These are phyloP conservation scores for Coemansia biformis DNA, from an alignment of 192 early-diverging fungal genomes.

Conservation along the genomic window DNA sequence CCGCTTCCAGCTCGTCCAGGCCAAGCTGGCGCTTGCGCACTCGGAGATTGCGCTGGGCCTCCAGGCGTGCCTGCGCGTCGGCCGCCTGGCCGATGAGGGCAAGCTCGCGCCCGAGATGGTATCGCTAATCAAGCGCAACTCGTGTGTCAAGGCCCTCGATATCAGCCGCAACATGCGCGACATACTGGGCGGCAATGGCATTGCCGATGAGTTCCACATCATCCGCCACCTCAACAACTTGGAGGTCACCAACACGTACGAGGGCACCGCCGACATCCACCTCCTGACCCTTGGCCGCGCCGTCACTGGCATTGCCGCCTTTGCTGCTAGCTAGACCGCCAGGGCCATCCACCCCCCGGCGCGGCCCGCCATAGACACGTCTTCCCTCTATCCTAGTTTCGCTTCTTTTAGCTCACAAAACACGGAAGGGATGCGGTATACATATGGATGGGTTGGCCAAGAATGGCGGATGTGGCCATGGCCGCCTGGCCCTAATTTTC, in stretches of 20 bases:
- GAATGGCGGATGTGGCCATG: too few species aligned
- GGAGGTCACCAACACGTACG: constrained; percentile 93
- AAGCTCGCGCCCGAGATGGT: constrained; percentile 91
- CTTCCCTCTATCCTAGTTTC: too few species aligned
- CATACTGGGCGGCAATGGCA: constrained; percentile 94
- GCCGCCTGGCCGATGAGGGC: constrained; percentile 84
- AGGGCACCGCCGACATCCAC: constrained; percentile 95
- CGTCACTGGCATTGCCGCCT: constrained; percentile 86
- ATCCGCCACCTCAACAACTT: constrained; percentile 92
- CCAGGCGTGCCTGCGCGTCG: constrained; percentile 85
- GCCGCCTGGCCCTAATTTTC: too few species aligned
- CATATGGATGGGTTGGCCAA: background rate
- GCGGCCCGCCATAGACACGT: too few species aligned
- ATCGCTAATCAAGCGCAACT: constrained; percentile 94
- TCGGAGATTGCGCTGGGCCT: constrained; percentile 88
- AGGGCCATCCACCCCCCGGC: too few species aligned
- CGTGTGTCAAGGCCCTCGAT: constrained; percentile 85
- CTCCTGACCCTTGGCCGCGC: constrained; percentile 87
- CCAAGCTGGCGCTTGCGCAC: constrained; percentile 91
- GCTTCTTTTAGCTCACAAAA: too few species aligned
- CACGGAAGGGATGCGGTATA: background rate
- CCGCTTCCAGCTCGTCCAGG: constrained; percentile 90
- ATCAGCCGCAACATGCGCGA: constrained; percentile 89
- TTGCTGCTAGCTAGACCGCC: constrained; percentile 38
- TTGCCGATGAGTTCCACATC: constrained; percentile 93